Base-by-base conservation (phyloP, 208 protist genomes). In the Vickermania ingenoplastis region DNA sequence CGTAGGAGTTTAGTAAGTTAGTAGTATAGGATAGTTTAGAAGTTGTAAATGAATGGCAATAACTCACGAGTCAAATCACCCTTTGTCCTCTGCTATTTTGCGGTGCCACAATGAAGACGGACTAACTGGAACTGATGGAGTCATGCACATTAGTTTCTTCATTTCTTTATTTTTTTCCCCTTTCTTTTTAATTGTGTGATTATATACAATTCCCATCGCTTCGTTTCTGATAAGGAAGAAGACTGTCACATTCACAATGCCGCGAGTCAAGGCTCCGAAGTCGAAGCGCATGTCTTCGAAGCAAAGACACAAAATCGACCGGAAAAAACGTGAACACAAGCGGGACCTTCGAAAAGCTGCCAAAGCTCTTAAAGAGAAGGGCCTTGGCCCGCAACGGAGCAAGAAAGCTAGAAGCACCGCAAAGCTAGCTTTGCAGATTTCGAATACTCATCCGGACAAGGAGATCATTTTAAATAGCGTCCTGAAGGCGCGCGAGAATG, bases 261-360 rank as follows among this genome's bases (percentile, higher is more conserved):
- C 77, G n/a, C 86, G 86, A 52, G 56, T 88, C 27, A 81, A 71
- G 45, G 73, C 71, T 55, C 67, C 77, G 24, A 79, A 83, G 57
- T 94, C 87, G 41, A 91, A 91, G 74, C 78, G 87, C 57, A 85
- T 83, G 71, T 81, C 79, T 66, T 91, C 87, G 31, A 77, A 71
- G 27, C 81, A 88, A 73, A 83, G 87, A 36, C 83, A 94, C 65
- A 94, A 94, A 61, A 86, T 94, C 28, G 87, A 94, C 23, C 69
- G 83, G 23, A 94, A 94, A 67, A 91, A 90, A 58, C 74, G 81
- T 53, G 83, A 94, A 59, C 87, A 94, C 70, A 94, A 91, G 49
- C 71, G 87, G 4, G 87, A 94, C 50, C 55, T 94, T 22, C 74
- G 77, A n/a, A 91, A 86, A 61, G 87, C 87, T 1, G 87, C 87